phyloP scores from a whole-genome alignment of 805 yeast genomes.

The Cyberlindnera maritima region DNA sequence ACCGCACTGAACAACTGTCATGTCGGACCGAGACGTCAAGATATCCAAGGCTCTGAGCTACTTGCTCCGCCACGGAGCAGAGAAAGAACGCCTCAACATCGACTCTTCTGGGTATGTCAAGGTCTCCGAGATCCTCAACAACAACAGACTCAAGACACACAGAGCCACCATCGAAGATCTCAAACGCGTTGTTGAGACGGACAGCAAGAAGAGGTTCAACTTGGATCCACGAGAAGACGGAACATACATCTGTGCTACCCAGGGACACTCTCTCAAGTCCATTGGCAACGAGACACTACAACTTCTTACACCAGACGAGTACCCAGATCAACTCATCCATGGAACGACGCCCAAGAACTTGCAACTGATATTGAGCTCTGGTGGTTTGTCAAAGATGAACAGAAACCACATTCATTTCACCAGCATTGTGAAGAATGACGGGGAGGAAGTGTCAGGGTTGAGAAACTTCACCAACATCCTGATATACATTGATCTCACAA shows the following conservation, averaged over 20 bases:
- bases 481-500: slow-evolving; percentile 58
- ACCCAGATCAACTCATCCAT: slow-evolving; percentile 64
- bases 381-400: slow-evolving; percentile 65
- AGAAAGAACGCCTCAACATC: slow-evolving; percentile 60
- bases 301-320: slow-evolving; percentile 37
- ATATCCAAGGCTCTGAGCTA: slow-evolving; percentile 77
- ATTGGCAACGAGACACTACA: slow-evolving; percentile 42
- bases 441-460: slow-evolving; percentile 69
- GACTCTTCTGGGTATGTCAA: slow-evolving; percentile 66
- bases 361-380: slow-evolving; percentile 42
- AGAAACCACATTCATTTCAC: slow-evolving; percentile 90
- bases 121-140: slow-evolving; percentile 49
- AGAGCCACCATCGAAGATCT: slow-evolving; percentile 58
- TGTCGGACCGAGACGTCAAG: slow-evolving; percentile 39
- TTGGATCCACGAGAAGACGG: slow-evolving; percentile 33
- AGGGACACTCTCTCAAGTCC: slow-evolving; percentile 75
- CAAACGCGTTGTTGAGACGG: slow-evolving; percentile 53
- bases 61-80: slow-evolving; percentile 84
- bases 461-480: slow-evolving; percentile 51
- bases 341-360: slow-evolving; percentile 65
- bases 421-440: slow-evolving; percentile 44
- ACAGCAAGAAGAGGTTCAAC: slow-evolving; percentile 71
- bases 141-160: slow-evolving; percentile 55
- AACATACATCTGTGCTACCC: slow-evolving; percentile 73
- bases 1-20: not conserved